A percentile compares a stretch with the other conserved stretches of the same genome.
Conservation (phyloP, 2,329 filamentous ascomycete genomes). For the Diatrype stigma region DNA sequence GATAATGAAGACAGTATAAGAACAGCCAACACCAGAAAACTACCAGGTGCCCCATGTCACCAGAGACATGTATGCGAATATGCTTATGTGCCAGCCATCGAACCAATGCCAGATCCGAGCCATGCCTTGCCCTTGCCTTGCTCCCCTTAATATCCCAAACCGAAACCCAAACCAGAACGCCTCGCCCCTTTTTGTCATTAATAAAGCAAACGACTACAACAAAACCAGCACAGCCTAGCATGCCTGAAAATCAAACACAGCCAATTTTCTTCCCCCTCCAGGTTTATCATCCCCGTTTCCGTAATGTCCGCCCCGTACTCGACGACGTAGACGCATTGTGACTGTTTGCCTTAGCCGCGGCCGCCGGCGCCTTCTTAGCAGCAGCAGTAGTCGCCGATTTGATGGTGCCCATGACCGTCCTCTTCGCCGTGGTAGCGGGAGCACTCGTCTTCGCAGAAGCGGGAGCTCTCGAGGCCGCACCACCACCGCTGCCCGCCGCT, state of each 20-base stretch:
- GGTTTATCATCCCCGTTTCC: slow-evolving; percentile 43
- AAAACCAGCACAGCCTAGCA: no score
- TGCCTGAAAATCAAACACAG: no score
- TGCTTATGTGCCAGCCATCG: no score
- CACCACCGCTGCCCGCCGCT: neutral
- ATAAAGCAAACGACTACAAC: no score
- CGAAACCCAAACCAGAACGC: neutral
- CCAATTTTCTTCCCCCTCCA: no score
- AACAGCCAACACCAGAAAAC: neutral
- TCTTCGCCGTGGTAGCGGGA: slow-evolving; percentile 38
- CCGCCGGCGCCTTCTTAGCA: slow-evolving; percentile 45
- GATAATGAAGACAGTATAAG: neutral
- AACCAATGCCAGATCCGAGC: neutral
- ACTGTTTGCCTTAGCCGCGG: slow-evolving; percentile 28
- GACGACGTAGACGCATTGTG: slow-evolving; percentile 38
- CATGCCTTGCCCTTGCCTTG: neutral
- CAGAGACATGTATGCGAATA: no score
- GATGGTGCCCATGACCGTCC: slow-evolving; percentile 50
- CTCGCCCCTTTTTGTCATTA: neutral
- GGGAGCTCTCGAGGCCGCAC: slow-evolving; percentile 19
- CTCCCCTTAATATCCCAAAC: neutral
- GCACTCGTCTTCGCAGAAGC: slow-evolving; percentile 26
- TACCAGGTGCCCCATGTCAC: no score
- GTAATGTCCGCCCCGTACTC: slow-evolving; percentile 46
- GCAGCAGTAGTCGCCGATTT: slow-evolving; percentile 42